A percentile compares a stretch with the other conserved stretches of the same genome.
phyloP scores from a whole-genome alignment of 1,284 basidiomycete species.

The Malassezia japonica region DNA sequence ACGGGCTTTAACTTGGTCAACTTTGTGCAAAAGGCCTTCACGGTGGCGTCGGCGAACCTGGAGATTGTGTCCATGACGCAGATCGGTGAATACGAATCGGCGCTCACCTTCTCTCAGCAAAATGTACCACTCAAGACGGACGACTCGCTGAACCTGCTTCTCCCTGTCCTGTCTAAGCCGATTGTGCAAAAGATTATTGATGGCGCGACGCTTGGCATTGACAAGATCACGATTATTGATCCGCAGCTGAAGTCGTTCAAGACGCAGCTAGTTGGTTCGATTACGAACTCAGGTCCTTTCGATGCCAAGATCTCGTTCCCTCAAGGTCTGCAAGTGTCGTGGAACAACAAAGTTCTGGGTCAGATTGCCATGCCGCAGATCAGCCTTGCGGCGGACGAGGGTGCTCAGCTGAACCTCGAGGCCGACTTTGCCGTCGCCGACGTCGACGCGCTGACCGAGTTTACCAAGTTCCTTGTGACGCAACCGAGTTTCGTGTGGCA shows the following conservation, averaged over 20 bases:
- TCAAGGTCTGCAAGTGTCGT: constrained; percentile 58
- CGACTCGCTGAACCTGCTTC: constrained; percentile 57
- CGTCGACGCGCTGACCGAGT: constrained; percentile 58
- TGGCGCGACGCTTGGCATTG: constrained; percentile 53
- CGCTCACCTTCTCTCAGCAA: constrained; percentile 58
- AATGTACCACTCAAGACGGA: constrained; percentile 59
- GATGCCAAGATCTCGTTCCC: constrained; percentile 64
- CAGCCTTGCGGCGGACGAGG: constrained; percentile 54
- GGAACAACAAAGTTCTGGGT: constrained; percentile 59
- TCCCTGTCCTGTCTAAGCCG: constrained; percentile 64
- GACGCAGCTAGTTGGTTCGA: constrained; percentile 58
- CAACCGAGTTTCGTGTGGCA: constrained; percentile 65
- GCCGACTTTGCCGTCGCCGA: constrained; percentile 59
- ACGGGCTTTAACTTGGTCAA: constrained; percentile 62
- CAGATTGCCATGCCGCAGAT: constrained; percentile 58
- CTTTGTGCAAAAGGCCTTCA: constrained; percentile 62
- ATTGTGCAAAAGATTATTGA: constrained; percentile 70
- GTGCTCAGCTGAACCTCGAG: constrained; percentile 57
- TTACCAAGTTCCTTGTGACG: constrained; percentile 61
- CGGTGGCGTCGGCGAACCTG: constrained; percentile 59
- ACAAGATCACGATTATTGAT: constrained; percentile 30
- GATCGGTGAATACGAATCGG: constrained; percentile 62
- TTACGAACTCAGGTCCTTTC: constrained; percentile 67
- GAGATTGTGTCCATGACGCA: constrained; percentile 55
- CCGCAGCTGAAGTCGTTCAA: constrained; percentile 57